Conservation (phyloP, 805 yeast species). For the Cephaloascus albidus region DNA sequence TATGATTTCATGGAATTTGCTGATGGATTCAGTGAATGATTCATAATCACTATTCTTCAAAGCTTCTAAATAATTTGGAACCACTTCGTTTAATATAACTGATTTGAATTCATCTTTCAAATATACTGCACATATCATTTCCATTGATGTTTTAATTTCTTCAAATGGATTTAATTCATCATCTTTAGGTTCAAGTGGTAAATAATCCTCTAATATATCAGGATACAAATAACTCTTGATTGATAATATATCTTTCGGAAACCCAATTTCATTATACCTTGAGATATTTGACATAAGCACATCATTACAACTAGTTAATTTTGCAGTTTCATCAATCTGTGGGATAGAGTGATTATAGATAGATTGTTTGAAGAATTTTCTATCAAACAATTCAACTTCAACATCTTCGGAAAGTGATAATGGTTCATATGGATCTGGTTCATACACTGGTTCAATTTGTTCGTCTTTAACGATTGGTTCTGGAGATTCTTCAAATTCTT, state of each 20-base stretch:
- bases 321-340: background rate
- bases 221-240: constrained; percentile 29
- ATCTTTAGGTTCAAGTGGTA: constrained; percentile 39
- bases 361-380: constrained; percentile 23
- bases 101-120: constrained; percentile 25
- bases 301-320: constrained; percentile 7
- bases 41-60: constrained; percentile 10
- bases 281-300: constrained; percentile 8
- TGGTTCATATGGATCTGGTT: constrained; percentile 6
- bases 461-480: constrained; percentile 5
- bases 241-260: constrained; percentile 12
- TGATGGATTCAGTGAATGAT: constrained; percentile 19
- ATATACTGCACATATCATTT: constrained; percentile 24
- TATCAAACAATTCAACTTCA: constrained; percentile 11
- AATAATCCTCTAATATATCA: constrained; percentile 37
- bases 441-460: constrained; percentile 3
- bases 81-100: constrained; percentile 20
- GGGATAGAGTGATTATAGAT: constrained; percentile 9
- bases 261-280: constrained; percentile 14
- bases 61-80: constrained; percentile 13
- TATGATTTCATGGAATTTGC: constrained; percentile 34
- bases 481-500: constrained; percentile 1
- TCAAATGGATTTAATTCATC: constrained; percentile 53
- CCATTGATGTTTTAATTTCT: constrained; percentile 49
- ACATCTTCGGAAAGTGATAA: constrained; percentile 9